Evolutionary conservation across 2,329 filamentous ascomycete genomes (phyloP).

Genomic region (Aschersonia sp.): DNA sequence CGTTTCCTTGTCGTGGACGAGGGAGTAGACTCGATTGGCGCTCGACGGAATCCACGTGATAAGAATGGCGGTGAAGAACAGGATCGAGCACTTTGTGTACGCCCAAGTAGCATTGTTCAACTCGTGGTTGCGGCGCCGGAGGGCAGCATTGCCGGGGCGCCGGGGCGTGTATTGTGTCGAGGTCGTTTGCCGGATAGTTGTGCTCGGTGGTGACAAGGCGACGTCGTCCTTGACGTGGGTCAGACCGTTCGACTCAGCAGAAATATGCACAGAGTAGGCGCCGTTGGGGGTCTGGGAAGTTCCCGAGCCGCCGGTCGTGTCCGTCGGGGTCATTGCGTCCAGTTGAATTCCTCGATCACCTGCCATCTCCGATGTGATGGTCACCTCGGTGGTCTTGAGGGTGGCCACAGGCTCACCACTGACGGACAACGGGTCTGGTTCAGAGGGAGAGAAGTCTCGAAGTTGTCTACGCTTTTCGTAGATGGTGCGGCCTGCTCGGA

Average conservation of each 20-base stretch:
- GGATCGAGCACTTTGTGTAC: constrained; percentile 54
- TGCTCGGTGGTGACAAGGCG: constrained; percentile 13
- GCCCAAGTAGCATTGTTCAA: constrained; percentile 51
- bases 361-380: constrained; percentile 37
- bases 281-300: constrained; percentile 7
- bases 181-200: constrained; percentile 7
- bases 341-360: constrained; percentile 9
- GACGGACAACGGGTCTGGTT: constrained; percentile 22
- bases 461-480: constrained; percentile 52
- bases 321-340: constrained; percentile 9
- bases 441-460: constrained; percentile 35
- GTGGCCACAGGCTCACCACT: constrained; percentile 30
- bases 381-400: constrained; percentile 48
- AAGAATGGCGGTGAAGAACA: constrained; percentile 58
- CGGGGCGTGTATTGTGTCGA: constrained; percentile 6
- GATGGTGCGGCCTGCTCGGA: constrained; percentile 50
- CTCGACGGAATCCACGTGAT: constrained; percentile 68
- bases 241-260: constrained; percentile 13
- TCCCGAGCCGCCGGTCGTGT: constrained; percentile 4
- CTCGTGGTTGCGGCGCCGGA: constrained; percentile 28
- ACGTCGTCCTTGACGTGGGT: constrained; percentile 9
- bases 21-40: constrained; percentile 59
- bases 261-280: constrained; percentile 38
- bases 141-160: constrained; percentile 11
- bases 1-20: constrained; percentile 38